A percentile compares a stretch with the other conserved stretches of the same genome.
Conservation (phyloP, 352 stramenopile genomes). For the Pelagophyceae sp. region DNA sequence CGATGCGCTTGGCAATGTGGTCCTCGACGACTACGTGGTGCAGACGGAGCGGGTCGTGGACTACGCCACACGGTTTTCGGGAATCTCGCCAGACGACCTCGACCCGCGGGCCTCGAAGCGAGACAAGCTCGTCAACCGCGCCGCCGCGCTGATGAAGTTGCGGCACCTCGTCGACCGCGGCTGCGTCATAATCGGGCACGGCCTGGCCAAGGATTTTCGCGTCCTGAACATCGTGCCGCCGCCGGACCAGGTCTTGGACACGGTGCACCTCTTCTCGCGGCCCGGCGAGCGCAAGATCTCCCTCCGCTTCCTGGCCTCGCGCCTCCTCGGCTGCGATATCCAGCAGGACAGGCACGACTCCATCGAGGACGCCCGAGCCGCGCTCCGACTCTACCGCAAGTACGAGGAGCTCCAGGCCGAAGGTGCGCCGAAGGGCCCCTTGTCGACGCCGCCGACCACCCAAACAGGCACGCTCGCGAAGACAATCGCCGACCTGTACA, state of each 20-base stretch:
- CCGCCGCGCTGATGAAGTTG: constrained; percentile 70
- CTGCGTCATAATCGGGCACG: constrained; percentile 62
- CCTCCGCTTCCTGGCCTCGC: constrained; percentile 69
- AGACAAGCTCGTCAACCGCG: constrained; percentile 57
- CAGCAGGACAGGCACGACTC: constrained; percentile 78
- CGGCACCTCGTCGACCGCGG: constrained; percentile 65
- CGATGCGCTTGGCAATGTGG: constrained; percentile 49
- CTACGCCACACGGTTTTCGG: constrained; percentile 77
- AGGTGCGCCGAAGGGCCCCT: constrained; percentile 36
- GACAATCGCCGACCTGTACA: constrained; percentile 50
- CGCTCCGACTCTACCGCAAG: constrained; percentile 65
- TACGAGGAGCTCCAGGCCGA: constrained; percentile 55
- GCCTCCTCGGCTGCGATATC: constrained; percentile 69
- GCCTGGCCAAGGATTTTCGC: constrained; percentile 72
- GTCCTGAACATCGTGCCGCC: constrained; percentile 73
- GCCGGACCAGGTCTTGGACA: constrained; percentile 75
- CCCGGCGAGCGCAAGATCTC: constrained; percentile 68
- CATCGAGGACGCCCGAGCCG: constrained; percentile 70
- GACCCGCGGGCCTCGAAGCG: constrained; percentile 57
- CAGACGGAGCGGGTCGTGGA: constrained; percentile 69
- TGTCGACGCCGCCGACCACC: neutral
- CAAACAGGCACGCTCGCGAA: constrained; percentile 18
- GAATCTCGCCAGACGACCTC: constrained; percentile 63
- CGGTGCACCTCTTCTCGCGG: constrained; percentile 69
- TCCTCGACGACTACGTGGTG: constrained; percentile 77